phyloP scores from a whole-genome alignment of 306 rosid species.

The Prunus kanzakura region DNA sequence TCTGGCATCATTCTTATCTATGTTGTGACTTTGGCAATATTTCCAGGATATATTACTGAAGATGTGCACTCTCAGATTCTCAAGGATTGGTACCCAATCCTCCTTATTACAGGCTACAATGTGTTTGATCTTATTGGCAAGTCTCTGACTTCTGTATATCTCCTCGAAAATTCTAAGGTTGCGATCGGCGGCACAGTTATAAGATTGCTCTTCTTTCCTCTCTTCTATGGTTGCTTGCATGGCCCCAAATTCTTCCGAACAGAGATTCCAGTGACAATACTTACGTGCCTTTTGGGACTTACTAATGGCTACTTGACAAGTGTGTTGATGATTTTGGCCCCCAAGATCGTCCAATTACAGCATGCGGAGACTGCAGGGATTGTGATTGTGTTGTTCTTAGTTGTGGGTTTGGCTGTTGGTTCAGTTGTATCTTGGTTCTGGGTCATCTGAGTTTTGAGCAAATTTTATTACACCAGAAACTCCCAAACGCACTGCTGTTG shows the following conservation, averaged over 20 bases:
- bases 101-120: constrained; percentile 66
- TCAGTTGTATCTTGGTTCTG: constrained; percentile 86
- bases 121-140: constrained; percentile 90
- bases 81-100: constrained; percentile 78
- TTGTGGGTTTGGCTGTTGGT: constrained; percentile 72
- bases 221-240: constrained; percentile 74
- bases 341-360: constrained; percentile 67
- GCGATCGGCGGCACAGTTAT: constrained; percentile 55
- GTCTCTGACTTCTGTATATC: constrained; percentile 60
- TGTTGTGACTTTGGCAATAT: constrained; percentile 75
- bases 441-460: constrained; percentile 49
- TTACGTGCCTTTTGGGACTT: constrained; percentile 79
- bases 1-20: constrained; percentile 61
- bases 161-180: constrained; percentile 56
- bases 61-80: constrained; percentile 80
- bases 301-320: constrained; percentile 88
- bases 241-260: constrained; percentile 76
- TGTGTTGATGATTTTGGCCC: constrained; percentile 78
- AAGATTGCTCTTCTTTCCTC: constrained; percentile 78
- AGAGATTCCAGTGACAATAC: constrained; percentile 67
- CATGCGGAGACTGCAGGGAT: constrained; percentile 84
- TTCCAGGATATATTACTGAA: constrained; percentile 89
- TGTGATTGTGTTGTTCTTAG: constrained; percentile 64
- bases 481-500: neutral
- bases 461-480: constrained; percentile 8